Evolutionary conservation across 1,284 basidiomycete genomes (phyloP).

Genomic region (Ganoderma leucocontextum): DNA sequence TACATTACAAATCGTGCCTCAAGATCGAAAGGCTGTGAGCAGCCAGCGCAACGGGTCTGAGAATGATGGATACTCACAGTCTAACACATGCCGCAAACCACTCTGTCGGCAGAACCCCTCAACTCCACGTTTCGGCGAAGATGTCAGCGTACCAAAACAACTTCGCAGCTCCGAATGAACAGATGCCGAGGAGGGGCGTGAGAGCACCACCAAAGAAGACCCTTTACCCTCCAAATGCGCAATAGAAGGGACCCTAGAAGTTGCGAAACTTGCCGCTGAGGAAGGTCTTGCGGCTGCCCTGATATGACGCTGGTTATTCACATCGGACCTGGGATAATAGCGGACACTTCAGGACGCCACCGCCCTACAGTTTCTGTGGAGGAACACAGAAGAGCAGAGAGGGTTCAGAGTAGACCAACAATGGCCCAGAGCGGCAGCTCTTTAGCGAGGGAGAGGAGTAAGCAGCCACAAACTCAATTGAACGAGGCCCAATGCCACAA

Average conservation of each 20-base stretch:
- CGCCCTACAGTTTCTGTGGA: constrained; percentile 9
- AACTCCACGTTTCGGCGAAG: constrained; percentile 2
- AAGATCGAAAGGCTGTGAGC: constrained; percentile 14
- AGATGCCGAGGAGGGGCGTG: constrained; percentile 11
- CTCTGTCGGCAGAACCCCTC: not conserved
- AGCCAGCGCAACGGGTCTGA: constrained; percentile 4
- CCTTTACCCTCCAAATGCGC: not conserved
- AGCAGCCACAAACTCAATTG: constrained; percentile 12
- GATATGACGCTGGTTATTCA: not conserved
- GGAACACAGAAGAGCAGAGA: constrained; percentile 6
- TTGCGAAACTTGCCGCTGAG: not conserved
- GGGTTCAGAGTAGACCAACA: constrained; percentile 6
- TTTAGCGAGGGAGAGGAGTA: constrained; percentile 1
- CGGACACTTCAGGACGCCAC: constrained; percentile 3
- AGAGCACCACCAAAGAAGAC: constrained; percentile 9
- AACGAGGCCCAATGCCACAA: constrained; percentile 17
- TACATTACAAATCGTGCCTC: constrained; percentile 14
- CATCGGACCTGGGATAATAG: constrained; percentile 8
- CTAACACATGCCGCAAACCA: constrained; percentile 12
- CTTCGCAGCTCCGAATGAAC: constrained; percentile 2
- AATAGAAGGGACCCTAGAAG: constrained; percentile 22
- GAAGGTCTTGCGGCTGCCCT: not conserved
- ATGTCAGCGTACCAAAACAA: constrained; percentile 1
- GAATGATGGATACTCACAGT: constrained; percentile 8
- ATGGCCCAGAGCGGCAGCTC: not conserved